Evolutionary conservation across 1,139 yeast species (phyloP).

Genomic region (Protomyces pachydermus): DNA sequence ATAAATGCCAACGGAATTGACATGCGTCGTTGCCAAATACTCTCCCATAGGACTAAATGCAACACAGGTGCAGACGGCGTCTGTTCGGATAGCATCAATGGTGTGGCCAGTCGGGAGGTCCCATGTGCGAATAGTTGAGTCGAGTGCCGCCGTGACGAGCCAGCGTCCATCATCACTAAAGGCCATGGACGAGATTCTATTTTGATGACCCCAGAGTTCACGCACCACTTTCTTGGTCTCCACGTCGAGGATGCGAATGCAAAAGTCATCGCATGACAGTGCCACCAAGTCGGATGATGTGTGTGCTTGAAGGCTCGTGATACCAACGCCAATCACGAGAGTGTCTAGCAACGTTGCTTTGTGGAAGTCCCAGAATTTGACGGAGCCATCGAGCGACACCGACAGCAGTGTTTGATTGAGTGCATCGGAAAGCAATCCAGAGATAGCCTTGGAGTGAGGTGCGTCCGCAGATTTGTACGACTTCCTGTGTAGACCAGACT

Average conservation of each 20-base stretch:
- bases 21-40: constrained; percentile 88
- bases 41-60: constrained; percentile 87
- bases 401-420: constrained; percentile 84
- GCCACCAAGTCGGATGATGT: constrained; percentile 80
- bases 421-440: constrained; percentile 86
- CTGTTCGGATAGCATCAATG: constrained; percentile 81
- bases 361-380: constrained; percentile 82
- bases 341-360: constrained; percentile 65
- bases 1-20: constrained; percentile 79
- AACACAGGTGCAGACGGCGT: constrained; percentile 71
- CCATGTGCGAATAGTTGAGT: constrained; percentile 91
- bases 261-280: constrained; percentile 76
- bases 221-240: constrained; percentile 78
- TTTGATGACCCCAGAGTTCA: constrained; percentile 82
- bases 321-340: constrained; percentile 66
- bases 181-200: constrained; percentile 81
- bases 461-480: constrained; percentile 38
- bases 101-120: constrained; percentile 96
- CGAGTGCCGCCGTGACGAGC: constrained; percentile 80
- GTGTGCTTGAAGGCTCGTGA: constrained; percentile 72
- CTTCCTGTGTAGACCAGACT: constrained; percentile 76
- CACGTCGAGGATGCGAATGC: constrained; percentile 76
- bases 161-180: constrained; percentile 95
- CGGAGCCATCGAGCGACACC: constrained; percentile 80
- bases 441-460: constrained; percentile 72